Evolutionary conservation across 2,329 filamentous ascomycete genomes (phyloP).

Genomic region (Hypoxylon sp.): DNA sequence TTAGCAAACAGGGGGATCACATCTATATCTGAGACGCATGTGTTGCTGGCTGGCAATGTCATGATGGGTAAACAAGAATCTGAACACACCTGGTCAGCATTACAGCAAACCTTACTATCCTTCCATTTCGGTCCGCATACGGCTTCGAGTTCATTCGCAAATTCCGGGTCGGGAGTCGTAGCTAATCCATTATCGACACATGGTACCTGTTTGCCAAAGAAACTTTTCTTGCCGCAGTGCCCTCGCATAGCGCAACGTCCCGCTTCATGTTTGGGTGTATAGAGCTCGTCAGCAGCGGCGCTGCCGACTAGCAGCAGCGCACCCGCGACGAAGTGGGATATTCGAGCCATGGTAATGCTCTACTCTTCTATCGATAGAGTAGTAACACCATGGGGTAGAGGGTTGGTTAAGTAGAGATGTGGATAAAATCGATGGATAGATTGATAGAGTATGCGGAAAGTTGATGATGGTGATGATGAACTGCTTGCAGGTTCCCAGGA

Average conservation of each 20-base stretch:
- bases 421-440: constrained; percentile 21
- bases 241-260: constrained; percentile 92
- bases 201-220: constrained; percentile 90
- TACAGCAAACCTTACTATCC: constrained; percentile 87
- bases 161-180: constrained; percentile 77
- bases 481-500: constrained; percentile 26
- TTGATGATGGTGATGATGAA: constrained; percentile 23
- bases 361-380: constrained; percentile 39
- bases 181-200: constrained; percentile 93
- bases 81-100: constrained; percentile 76
- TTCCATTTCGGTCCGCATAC: constrained; percentile 92
- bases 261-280: constrained; percentile 80
- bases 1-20: constrained; percentile 35
- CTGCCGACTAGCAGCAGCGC: constrained; percentile 55
- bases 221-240: constrained; percentile 90
- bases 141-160: constrained; percentile 83
- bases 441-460: constrained; percentile 9
- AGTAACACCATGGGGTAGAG: constrained; percentile 42
- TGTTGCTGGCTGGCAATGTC: neutral
- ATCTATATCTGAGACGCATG: neutral
- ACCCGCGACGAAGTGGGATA: constrained; percentile 55
- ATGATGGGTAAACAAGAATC: neutral
- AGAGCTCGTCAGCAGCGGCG: constrained; percentile 52
- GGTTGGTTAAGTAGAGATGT: constrained; percentile 9
- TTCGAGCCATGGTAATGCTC: constrained; percentile 57